These are phyloP conservation scores for Fomes fomentarius DNA, from an alignment of 1,284 basidiomycete species.

Conservation along the genomic window DNA sequence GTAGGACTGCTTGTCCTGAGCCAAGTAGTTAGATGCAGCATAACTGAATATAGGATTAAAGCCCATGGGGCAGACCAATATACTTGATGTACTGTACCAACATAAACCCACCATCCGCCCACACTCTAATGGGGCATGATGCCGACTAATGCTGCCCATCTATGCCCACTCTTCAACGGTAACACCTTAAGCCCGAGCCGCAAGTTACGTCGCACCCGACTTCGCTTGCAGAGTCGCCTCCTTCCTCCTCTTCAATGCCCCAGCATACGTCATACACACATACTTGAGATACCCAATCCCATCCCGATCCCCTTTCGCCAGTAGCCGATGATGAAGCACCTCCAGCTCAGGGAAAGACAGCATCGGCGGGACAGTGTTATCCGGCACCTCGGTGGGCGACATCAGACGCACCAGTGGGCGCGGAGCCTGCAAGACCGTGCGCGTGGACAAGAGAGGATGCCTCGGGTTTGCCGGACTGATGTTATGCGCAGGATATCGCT, in stretches of 20 bases:
- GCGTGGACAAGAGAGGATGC: conserved; percentile 52
- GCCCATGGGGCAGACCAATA: too few species aligned
- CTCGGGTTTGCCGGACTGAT: conserved; percentile 44
- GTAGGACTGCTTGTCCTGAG: too few species aligned
- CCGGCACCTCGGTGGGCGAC: conserved; percentile 54
- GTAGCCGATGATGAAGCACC: conserved; percentile 64
- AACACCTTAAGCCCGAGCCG: too few species aligned
- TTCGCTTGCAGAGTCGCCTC: conserved; percentile 38
- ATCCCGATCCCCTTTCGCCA: conserved; percentile 40
- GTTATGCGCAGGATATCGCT: conserved; percentile 57
- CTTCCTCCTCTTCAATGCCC: conserved; percentile 60
- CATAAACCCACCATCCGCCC: too few species aligned
- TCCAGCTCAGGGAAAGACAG: conserved; percentile 69
- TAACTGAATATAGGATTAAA: too few species aligned
- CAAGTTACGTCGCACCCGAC: too few species aligned
- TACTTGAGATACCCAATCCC: conserved; percentile 68
- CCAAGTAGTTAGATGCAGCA: too few species aligned
- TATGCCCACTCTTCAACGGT: too few species aligned
- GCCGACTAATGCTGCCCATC: too few species aligned
- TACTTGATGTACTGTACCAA: too few species aligned
- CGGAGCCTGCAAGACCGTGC: conserved; percentile 50
- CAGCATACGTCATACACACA: conserved; percentile 67
- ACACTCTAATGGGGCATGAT: too few species aligned
- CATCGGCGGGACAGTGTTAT: conserved; percentile 71
- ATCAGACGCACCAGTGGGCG: conserved; percentile 70